Evolutionary conservation across 192 early-diverging fungal genomes (phyloP).

Genomic region (Coemansia aciculifera): DNA sequence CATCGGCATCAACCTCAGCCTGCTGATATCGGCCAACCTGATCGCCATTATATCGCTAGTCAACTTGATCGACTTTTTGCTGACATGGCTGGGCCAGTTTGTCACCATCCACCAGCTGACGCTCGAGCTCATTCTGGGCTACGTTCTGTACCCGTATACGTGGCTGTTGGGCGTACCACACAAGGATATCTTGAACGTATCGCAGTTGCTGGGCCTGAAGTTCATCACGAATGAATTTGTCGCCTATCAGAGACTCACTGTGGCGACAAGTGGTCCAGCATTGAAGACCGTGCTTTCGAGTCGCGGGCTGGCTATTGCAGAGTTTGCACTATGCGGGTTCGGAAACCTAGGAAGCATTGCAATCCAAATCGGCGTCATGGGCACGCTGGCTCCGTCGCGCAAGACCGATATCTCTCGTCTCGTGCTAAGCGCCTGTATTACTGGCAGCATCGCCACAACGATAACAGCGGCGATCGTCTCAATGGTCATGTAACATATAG

Average conservation of each 20-base stretch:
- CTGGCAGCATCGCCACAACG: slow-evolving; percentile 77
- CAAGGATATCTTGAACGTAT: slow-evolving; percentile 58
- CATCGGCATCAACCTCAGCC: slow-evolving; percentile 71
- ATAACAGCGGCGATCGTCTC: slow-evolving; percentile 82
- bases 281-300: slow-evolving; percentile 42
- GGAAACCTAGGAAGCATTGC: slow-evolving; percentile 84
- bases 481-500: slow-evolving; percentile 50
- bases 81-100: slow-evolving; percentile 72
- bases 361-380: slow-evolving; percentile 75
- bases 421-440: slow-evolving; percentile 76
- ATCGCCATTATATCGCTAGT: slow-evolving; percentile 76
- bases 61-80: slow-evolving; percentile 64
- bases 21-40: slow-evolving; percentile 75
- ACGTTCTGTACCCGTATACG: slow-evolving; percentile 74
- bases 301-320: slow-evolving; percentile 58
- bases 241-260: slow-evolving; percentile 62
- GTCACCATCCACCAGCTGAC: slow-evolving; percentile 61
- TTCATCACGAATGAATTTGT: slow-evolving; percentile 87
- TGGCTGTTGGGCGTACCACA: slow-evolving; percentile 67
- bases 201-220: slow-evolving; percentile 71
- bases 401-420: slow-evolving; percentile 70
- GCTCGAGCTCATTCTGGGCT: slow-evolving; percentile 71
- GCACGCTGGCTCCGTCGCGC: slow-evolving; percentile 72
- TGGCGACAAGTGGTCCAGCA: slow-evolving; percentile 13
- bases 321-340: slow-evolving; percentile 86